Conservation (phyloP, 306 rosid genomes). For the Hippophae gyantsensis region DNA sequence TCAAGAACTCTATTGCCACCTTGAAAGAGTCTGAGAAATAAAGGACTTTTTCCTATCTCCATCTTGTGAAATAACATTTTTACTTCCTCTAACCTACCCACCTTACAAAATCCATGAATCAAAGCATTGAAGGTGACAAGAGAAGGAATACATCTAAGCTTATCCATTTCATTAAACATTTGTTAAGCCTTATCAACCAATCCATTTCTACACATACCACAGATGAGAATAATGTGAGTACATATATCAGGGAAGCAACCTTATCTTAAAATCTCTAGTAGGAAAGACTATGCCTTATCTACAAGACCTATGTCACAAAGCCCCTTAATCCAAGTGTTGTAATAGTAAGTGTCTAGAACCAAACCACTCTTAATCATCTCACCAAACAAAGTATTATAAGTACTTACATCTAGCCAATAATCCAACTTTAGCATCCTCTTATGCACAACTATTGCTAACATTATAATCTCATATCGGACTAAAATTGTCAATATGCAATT, state of each 20-base stretch:
- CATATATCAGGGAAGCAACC: slow-evolving; percentile 26
- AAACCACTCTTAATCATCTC: slow-evolving; percentile 50
- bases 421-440: slow-evolving; percentile 54
- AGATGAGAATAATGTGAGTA: no score
- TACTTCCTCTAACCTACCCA: slow-evolving; percentile 48
- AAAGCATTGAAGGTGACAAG: slow-evolving; percentile 68
- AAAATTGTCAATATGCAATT: slow-evolving; percentile 33
- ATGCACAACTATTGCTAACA: slow-evolving; percentile 46
- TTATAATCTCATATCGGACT: slow-evolving; percentile 31
- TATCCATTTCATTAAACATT: slow-evolving; percentile 36
- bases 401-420: slow-evolving; percentile 27
- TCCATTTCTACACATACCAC: no score
- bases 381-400: slow-evolving; percentile 39
- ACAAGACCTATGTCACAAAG: slow-evolving; percentile 56
- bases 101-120: slow-evolving; percentile 71
- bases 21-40: no score
- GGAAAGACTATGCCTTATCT: slow-evolving; percentile 63
- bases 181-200: no score
- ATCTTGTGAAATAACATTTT: slow-evolving; percentile 9
- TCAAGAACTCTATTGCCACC: no score
- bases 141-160: slow-evolving; percentile 58
- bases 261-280: slow-evolving; percentile 46
- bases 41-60: no score
- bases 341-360: slow-evolving; percentile 57
- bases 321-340: slow-evolving; percentile 61